Evolutionary conservation across 305 asterid genomes (phyloP).

Genomic region (Fraxinus greggii): DNA sequence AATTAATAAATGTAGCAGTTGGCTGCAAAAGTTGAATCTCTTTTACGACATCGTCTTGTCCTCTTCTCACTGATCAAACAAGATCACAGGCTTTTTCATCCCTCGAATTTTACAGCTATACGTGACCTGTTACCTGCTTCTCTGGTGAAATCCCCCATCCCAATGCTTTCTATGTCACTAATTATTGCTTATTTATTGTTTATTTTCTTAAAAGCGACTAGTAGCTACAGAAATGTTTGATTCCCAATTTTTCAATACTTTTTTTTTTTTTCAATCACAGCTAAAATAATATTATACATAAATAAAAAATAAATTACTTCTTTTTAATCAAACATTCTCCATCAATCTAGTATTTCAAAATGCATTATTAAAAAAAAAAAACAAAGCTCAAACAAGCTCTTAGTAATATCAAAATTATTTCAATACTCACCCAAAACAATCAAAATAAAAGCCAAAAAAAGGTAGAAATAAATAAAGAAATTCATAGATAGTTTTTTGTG

Average conservation of each 20-base stretch:
- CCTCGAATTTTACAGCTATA: conserved; percentile 13
- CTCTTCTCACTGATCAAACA: conserved; percentile 21
- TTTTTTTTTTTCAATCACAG: too few species aligned
- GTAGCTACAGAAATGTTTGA: not conserved
- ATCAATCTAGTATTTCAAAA: too few species aligned
- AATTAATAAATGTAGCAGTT: conserved; percentile 14
- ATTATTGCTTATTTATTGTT: not conserved
- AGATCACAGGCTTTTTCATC: conserved; percentile 5
- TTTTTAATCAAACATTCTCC: too few species aligned
- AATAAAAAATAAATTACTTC: too few species aligned
- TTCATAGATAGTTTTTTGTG: too few species aligned
- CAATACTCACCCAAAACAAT: too few species aligned
- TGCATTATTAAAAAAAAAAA: too few species aligned
- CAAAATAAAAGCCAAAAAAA: too few species aligned
- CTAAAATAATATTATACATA: too few species aligned
- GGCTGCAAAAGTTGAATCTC: conserved; percentile 36
- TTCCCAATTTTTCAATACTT: too few species aligned
- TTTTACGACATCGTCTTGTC: conserved; percentile 29
- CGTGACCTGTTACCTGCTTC: conserved; percentile 30
- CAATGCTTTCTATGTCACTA: not conserved
- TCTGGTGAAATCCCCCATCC: not conserved
- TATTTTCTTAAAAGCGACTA: not conserved
- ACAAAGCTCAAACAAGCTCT: too few species aligned
- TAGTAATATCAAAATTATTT: not conserved
- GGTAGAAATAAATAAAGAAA: too few species aligned